Base-by-base conservation (phyloP, 345 rosid genomes). In the Aquilaria malaccensis region DNA sequence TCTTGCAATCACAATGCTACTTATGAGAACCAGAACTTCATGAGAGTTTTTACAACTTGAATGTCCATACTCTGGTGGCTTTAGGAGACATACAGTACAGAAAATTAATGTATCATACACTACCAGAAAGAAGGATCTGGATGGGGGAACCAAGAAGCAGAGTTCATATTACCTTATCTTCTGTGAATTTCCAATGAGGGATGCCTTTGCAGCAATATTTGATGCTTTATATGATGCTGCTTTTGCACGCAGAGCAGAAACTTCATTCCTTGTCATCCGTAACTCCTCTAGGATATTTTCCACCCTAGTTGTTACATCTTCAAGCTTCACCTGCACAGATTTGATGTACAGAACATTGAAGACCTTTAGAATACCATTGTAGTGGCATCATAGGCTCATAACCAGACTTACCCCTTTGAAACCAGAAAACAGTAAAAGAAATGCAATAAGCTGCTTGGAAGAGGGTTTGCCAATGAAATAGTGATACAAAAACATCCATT, bases 141-240 rank as follows among this genome's bases (percentile, higher is more conserved):
- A 22, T 22, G 22, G 22, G 22, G 22, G 22, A 22, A 22, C 22
- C 22, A 22, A 22, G 22, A 22, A 22, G 22, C 22, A 22, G 22
- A 22, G 22, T 22, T 22, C 22, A 33, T 13, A 52, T 63, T 69
- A 85, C 98, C 88, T 83, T 57, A 82, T 79, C 55, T 67, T 54
- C 60, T 78, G 83, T 32, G 88, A 74, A 58, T 79, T 77, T 51
- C 91, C 97, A 52, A 89, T 72, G 32, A 75, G 63, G 58, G 85
- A 75, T 60, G 87, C 87, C 55, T 84, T 87, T 81, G 75, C 81
- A 2, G 87, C 71, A 50, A 87, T 70, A 55, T 65, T 67, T 9
- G 95, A 87, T 64, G 97, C 97, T 81, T 82, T 84, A 64, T 73
- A 84, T 33, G 75, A 83, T 2, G 98, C 98, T 52, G 83, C 81